These are phyloP conservation scores for Dionaea muscipula DNA, from an alignment of 179 eudicot genomes.

Conservation along the genomic window DNA sequence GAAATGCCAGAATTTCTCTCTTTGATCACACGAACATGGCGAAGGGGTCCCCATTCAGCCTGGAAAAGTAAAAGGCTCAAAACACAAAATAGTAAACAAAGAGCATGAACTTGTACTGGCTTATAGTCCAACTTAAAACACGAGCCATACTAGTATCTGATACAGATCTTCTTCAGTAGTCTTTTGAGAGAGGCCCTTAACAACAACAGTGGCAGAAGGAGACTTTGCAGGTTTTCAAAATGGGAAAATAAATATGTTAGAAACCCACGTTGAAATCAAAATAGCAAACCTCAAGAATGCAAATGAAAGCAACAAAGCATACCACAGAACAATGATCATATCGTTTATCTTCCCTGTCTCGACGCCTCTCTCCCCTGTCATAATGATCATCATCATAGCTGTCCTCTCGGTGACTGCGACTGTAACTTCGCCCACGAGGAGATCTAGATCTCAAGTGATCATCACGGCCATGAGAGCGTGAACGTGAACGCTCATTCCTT, in stretches of 20 bases:
- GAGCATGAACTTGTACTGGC: neutral
- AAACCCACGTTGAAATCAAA: neutral
- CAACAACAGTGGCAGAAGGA: constrained; percentile 92
- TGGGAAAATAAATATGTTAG: constrained; percentile 12
- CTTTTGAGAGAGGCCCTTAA: constrained; percentile 90
- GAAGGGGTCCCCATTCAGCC: constrained; percentile 99
- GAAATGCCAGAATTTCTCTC: constrained; percentile 85
- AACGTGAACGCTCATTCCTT: constrained; percentile 56
- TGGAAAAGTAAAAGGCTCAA: constrained; percentile 14
- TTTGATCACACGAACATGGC: constrained; percentile 86
- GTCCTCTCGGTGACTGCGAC: constrained; percentile 78
- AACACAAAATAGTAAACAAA: neutral
- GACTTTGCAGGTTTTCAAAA: constrained; percentile 21
- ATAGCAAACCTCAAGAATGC: neutral
- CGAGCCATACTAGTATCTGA: constrained; percentile 64
- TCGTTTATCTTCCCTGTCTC: constrained; percentile 71
- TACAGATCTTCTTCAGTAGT: constrained; percentile 90
- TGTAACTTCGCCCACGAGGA: constrained; percentile 69
- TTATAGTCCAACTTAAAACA: neutral
- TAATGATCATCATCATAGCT: constrained; percentile 57
- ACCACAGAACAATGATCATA: constrained; percentile 63
- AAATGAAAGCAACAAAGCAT: constrained; percentile 13
- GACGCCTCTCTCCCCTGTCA: constrained; percentile 56
- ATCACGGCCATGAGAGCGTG: constrained; percentile 65
- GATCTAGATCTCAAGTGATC: constrained; percentile 65